Conservation (phyloP, 164 flowering plant species). For the Paratinospora sagittata region DNA sequence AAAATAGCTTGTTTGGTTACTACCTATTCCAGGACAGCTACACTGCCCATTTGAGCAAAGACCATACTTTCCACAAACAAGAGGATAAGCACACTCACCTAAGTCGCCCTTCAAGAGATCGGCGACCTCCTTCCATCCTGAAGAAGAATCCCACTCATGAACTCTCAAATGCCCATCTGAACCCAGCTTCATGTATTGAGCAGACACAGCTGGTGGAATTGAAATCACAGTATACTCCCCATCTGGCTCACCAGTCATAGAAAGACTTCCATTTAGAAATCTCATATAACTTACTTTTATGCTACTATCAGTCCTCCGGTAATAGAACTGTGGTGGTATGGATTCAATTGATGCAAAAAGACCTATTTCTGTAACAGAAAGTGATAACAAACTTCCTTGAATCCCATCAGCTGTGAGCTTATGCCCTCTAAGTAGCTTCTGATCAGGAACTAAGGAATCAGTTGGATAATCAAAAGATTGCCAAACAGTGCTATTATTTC, state of each 20-base stretch:
- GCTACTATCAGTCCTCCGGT: background rate
- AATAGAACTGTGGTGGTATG: conserved; percentile 11
- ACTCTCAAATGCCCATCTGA: conserved; percentile 29
- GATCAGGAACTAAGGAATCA: background rate
- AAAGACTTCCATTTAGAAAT: background rate
- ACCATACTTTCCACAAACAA: conserved; percentile 26
- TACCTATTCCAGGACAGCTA: conserved; percentile 16
- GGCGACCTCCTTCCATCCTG: conserved; percentile 10
- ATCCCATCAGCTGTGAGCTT: background rate
- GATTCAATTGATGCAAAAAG: conserved; percentile 10
- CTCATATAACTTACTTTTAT: background rate
- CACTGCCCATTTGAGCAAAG: conserved; percentile 23
- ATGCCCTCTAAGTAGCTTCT: background rate
- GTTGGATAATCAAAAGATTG: conserved; percentile 9
- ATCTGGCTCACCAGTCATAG: conserved; percentile 14
- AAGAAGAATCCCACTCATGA: conserved; percentile 21
- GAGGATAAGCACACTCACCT: conserved; percentile 22
- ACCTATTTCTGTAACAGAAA: conserved; percentile 9
- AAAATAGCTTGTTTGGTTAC: conserved; percentile 5
- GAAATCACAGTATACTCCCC: conserved; percentile 4
- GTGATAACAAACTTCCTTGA: conserved; percentile 5
- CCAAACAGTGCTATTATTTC: background rate
- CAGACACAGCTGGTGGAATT: background rate
- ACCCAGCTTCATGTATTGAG: conserved; percentile 26
- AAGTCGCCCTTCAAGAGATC: conserved; percentile 5